phyloP scores from a whole-genome alignment of 352 stramenopile species.

The Elongisporangium undulatum region DNA sequence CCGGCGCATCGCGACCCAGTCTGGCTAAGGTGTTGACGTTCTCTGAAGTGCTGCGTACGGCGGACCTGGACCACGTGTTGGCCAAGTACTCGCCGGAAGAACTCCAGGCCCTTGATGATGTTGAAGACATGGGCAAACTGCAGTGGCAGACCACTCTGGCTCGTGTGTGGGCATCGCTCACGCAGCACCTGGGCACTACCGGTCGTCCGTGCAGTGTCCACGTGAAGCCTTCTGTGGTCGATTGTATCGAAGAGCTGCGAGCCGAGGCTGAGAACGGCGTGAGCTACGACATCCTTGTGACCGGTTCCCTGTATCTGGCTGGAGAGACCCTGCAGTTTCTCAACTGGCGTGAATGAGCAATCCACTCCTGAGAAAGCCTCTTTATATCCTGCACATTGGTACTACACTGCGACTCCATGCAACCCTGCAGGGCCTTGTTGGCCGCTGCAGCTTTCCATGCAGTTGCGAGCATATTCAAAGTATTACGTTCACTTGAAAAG shows the following conservation, averaged over 20 bases:
- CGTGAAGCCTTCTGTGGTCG: conserved; percentile 52
- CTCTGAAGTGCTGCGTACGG: conserved; percentile 46
- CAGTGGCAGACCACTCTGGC: conserved; percentile 57
- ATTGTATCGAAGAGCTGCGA: conserved; percentile 58
- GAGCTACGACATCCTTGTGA: conserved; percentile 47
- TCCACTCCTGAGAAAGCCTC: neutral
- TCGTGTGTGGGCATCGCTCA: conserved; percentile 43
- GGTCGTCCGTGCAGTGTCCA: conserved; percentile 12
- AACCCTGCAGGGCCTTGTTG: neutral
- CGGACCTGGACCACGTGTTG: conserved; percentile 30
- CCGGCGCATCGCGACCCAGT: conserved; percentile 53
- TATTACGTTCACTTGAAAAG: neutral
- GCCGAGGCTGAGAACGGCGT: conserved; percentile 13
- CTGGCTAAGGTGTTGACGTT: conserved; percentile 65
- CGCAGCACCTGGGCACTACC: conserved; percentile 1
- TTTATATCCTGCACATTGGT: conserved; percentile 3
- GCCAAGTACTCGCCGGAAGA: conserved; percentile 37
- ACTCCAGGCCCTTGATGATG: conserved; percentile 31
- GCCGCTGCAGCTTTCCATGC: neutral
- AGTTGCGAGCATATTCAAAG: neutral
- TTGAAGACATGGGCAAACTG: conserved; percentile 29
- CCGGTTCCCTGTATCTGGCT: conserved; percentile 69
- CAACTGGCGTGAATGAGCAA: conserved; percentile 51
- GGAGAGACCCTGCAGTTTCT: conserved; percentile 61
- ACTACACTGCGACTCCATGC: conserved; percentile 4